These are phyloP conservation scores for Syzygium jambos DNA, from an alignment of 345 rosid species.

Conservation along the genomic window DNA sequence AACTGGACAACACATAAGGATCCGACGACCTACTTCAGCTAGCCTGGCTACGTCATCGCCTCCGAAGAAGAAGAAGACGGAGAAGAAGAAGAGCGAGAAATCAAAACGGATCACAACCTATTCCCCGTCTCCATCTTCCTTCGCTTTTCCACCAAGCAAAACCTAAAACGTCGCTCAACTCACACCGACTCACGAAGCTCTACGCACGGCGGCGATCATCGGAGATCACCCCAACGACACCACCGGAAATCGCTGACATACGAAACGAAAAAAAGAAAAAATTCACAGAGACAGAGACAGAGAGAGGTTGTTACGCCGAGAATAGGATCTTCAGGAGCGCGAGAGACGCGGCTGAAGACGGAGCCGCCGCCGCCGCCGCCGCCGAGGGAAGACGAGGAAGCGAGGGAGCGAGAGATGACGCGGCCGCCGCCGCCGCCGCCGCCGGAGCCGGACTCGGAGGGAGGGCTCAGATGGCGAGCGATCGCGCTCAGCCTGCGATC, in stretches of 20 bases:
- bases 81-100: not conserved
- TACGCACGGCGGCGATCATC: not conserved
- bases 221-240: not conserved
- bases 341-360: constrained; percentile 20
- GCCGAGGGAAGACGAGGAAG: not conserved
- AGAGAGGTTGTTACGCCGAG: constrained; percentile 17
- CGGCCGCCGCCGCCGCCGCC: not conserved
- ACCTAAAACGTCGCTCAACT: not conserved
- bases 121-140: not conserved
- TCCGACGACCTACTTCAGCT: not conserved
- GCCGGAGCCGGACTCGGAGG: not conserved
- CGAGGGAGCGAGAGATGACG: not conserved
- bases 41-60: not conserved
- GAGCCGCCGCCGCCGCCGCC: constrained; percentile 2
- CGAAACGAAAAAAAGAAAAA: not conserved
- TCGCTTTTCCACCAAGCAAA: not conserved
- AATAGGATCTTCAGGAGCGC: constrained; percentile 36
- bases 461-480: constrained; percentile 1
- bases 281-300: not conserved
- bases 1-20: not conserved
- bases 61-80: not conserved
- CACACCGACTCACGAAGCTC: not conserved
- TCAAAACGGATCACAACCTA: not conserved
- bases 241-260: not conserved
- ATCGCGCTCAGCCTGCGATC: not conserved